phyloP scores from a whole-genome alignment of 768 basidiomycete species.

The Mycena alexandri region DNA sequence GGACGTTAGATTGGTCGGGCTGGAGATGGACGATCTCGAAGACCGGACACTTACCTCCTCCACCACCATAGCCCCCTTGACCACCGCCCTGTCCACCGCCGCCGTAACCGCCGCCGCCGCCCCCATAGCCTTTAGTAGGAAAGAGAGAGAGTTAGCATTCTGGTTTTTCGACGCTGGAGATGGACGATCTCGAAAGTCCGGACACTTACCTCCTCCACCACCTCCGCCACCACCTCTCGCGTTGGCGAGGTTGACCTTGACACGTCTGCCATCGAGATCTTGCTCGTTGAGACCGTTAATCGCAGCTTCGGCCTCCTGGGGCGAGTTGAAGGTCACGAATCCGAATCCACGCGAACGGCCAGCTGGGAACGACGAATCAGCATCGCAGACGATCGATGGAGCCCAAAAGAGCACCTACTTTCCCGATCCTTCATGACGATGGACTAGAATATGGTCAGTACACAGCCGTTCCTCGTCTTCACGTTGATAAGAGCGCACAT shows the following conservation, averaged over 20 bases:
- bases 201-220: slow-evolving; percentile 3
- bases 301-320: slow-evolving; percentile 26
- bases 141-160: too few relatives aligned
- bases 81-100: too few relatives aligned
- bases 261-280: slow-evolving; percentile 32
- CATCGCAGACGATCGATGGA: not conserved
- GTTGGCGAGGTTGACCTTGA: slow-evolving; percentile 33
- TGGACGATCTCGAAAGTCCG: too few relatives aligned
- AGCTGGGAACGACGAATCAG: slow-evolving; percentile 1
- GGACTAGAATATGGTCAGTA: slow-evolving; percentile 14
- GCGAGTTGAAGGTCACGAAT: slow-evolving; percentile 27
- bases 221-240: slow-evolving; percentile 24
- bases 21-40: too few relatives aligned
- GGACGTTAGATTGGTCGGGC: not conserved
- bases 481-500: not conserved
- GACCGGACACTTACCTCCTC: not conserved
- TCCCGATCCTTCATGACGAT: slow-evolving; percentile 33
- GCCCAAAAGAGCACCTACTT: not conserved
- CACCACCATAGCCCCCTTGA: slow-evolving; percentile 8
- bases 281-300: slow-evolving; percentile 31
- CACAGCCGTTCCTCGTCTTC: too few relatives aligned
- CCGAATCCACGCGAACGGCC: slow-evolving; percentile 31
- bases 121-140: too few relatives aligned
- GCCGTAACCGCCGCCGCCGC: too few relatives aligned
- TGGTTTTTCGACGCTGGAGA: too few relatives aligned